Evolutionary conservation across 2,329 filamentous ascomycete species (phyloP), one percentile per base, ranked within the genome.

Genomic region (Pseudogymnoascus sp.): DNA sequence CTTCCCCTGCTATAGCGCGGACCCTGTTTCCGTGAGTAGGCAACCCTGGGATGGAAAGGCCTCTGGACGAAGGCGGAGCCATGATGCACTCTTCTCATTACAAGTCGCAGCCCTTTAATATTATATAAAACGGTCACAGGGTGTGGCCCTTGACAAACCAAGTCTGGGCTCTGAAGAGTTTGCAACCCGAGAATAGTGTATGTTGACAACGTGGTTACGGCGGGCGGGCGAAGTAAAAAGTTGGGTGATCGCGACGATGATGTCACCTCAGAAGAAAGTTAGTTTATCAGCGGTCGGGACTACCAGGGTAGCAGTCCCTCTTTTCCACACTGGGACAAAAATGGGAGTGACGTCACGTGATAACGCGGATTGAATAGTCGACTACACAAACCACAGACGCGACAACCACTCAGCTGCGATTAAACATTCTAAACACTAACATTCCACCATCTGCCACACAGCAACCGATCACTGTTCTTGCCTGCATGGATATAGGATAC

Each of bases 1-100:
- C 76, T 63, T 76, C 75, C 67, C 26, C 47, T 31, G 47, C 47
- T 53, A 53, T 53, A 40, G n/a, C 31, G 59, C 33, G 33, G 31
- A 26, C 38, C 33, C 8, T 36, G 4, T 40, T 36, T 21, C n/a
- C 59, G 17, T 11, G 31, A 9, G 59, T 28, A 10, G 33, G 59
- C 17, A 23, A n/a, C 15, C 31, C 59, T 61, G 33, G 59, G 36
- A 61, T 40, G 17, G 59, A 61, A 36, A 35, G 19, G 28, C 26
- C 21, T 60, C 57, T 15, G n/a, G 57, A 35, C 8, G 13, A 4
- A 11, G 44, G 44, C 26, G 47, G 47, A 53, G 47, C 47, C 47
- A 53, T 53, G 26, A 13, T 33, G 47, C 26, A 53, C 26, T 53
- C 47, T 19, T 50, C 44, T 28, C 47, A 53, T 31, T 17, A 53